Evolutionary conservation across 306 rosid genomes (phyloP).

Genomic region (Hippophae gyantsensis): DNA sequence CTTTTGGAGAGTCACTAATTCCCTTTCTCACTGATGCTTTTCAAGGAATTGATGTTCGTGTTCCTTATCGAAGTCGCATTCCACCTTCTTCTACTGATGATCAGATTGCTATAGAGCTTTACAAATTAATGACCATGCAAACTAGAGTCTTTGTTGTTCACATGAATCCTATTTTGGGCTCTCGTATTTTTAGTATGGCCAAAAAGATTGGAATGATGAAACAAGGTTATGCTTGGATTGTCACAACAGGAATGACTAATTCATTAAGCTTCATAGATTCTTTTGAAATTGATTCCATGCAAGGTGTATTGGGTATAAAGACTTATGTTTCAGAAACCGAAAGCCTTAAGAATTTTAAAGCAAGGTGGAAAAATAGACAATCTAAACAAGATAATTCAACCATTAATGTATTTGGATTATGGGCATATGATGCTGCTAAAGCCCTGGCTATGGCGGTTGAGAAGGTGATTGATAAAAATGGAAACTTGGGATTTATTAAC

Average conservation of each 20-base stretch:
- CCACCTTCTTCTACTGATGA: conserved; percentile 15
- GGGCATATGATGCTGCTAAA: conserved; percentile 50
- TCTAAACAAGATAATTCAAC: conserved; percentile 19
- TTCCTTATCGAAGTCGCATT: conserved; percentile 25
- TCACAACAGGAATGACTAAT: conserved; percentile 22
- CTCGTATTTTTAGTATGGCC: conserved; percentile 25
- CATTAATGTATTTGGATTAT: conserved; percentile 22
- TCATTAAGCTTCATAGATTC: conserved; percentile 8
- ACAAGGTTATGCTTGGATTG: conserved; percentile 36
- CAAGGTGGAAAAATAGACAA: conserved; percentile 33
- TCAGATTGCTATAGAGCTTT: conserved; percentile 20
- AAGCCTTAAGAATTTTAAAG: conserved; percentile 15
- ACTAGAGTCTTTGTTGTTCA: conserved; percentile 32
- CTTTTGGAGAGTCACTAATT: conserved; percentile 19
- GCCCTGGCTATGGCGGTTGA: conserved; percentile 28
- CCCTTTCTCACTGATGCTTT: conserved; percentile 20
- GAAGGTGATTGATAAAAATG: neutral
- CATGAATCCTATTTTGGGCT: conserved; percentile 19
- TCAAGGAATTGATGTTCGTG: conserved; percentile 15
- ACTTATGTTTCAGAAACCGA: conserved; percentile 25
- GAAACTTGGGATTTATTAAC: neutral
- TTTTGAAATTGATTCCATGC: conserved; percentile 27
- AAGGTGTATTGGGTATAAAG: conserved; percentile 42
- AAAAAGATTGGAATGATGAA: conserved; percentile 36
- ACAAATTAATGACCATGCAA: conserved; percentile 20